Conservation (phyloP, 495 filamentous ascomycete genomes). For the Penicillium subrubescens region DNA sequence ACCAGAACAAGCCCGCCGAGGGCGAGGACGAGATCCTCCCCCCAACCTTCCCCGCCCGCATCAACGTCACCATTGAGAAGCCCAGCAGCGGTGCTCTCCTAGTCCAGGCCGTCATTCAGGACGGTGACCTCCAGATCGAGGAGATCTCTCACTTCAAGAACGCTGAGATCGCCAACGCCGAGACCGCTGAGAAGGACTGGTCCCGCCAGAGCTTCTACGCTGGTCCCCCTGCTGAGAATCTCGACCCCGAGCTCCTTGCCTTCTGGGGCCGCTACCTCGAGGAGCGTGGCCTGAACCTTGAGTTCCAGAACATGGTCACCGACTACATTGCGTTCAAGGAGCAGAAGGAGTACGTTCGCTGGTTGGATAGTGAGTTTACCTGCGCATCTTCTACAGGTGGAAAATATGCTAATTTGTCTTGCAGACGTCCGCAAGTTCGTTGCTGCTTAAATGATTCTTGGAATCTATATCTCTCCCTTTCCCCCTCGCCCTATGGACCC, state of each 20-base stretch:
- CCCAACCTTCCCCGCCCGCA: conserved; percentile 71
- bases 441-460: conserved; percentile 55
- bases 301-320: conserved; percentile 85
- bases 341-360: conserved; percentile 93
- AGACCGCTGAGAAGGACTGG: conserved; percentile 69
- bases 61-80: conserved; percentile 88
- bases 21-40: conserved; percentile 58
- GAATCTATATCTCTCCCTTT: background rate
- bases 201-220: conserved; percentile 76
- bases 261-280: conserved; percentile 92
- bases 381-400: background rate
- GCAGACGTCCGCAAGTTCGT: conserved; percentile 74
- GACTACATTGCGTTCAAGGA: conserved; percentile 99
- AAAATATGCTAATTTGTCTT: conserved; percentile 17
- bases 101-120: conserved; percentile 84
- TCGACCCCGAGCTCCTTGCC: conserved; percentile 93
- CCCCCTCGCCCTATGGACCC: background rate
- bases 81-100: conserved; percentile 75
- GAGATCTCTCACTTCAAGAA: conserved; percentile 86
- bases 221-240: conserved; percentile 88
- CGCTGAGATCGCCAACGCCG: conserved; percentile 65
- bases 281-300: conserved; percentile 87
- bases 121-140: conserved; percentile 85
- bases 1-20: conserved; percentile 58
- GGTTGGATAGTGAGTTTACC: conserved; percentile 73